A percentile compares a stretch with the other conserved stretches of the same genome.
Conservation (phyloP, 768 basidiomycete genomes). For the Xerocomus spinulosus region DNA sequence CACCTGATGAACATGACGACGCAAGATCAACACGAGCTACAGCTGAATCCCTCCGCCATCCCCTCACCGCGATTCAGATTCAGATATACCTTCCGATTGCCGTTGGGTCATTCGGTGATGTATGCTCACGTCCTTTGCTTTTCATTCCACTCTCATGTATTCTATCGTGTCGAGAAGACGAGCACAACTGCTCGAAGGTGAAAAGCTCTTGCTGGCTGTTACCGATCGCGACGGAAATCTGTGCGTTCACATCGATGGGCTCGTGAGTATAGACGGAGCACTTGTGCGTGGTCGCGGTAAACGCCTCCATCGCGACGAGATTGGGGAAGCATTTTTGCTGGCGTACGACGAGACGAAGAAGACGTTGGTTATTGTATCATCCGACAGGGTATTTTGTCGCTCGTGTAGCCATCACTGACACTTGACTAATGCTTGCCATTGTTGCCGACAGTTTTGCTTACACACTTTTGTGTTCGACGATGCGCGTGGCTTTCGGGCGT, state of each 20-base stretch:
- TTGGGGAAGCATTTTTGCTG: constrained; percentile 42
- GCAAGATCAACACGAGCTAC: constrained; percentile 25
- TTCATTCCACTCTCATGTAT: background rate
- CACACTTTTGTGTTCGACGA: constrained; percentile 49
- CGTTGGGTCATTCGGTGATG: constrained; percentile 17
- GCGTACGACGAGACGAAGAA: constrained; percentile 51
- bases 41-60: constrained; percentile 16
- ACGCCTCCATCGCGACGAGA: constrained; percentile 40
- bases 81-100: constrained; percentile 14
- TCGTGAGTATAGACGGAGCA: constrained; percentile 30
- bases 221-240: constrained; percentile 33
- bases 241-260: constrained; percentile 36
- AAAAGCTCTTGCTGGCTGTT: constrained; percentile 39
- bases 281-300: constrained; percentile 28
- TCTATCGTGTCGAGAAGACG: constrained; percentile 18
- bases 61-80: constrained; percentile 21
- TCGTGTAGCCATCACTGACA: too few relatives aligned
- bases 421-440: background rate
- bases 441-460: constrained; percentile 29
- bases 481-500: constrained; percentile 35
- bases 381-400: constrained; percentile 33
- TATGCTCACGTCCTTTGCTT: too few relatives aligned
- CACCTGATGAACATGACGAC: constrained; percentile 25
- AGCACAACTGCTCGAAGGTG: constrained; percentile 38
- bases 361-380: constrained; percentile 42